These are phyloP conservation scores for Fusarium xylarioides DNA, from an alignment of 2,329 filamentous ascomycete species.

Conservation along the genomic window DNA sequence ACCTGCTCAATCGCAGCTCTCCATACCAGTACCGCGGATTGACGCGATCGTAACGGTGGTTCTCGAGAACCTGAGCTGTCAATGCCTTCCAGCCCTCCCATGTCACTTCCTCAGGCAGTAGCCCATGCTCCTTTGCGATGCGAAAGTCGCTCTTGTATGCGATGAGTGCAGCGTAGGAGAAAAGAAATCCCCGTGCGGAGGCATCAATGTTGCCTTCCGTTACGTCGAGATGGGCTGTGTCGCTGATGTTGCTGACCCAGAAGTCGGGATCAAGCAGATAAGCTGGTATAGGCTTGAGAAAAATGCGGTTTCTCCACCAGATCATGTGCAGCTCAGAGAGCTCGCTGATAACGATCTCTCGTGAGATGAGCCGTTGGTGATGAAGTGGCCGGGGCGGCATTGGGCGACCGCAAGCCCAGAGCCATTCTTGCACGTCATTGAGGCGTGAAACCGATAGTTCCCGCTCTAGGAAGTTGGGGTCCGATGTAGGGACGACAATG, in stretches of 20 bases:
- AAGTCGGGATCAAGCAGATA: slow-evolving; percentile 51
- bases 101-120: slow-evolving; percentile 48
- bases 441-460: slow-evolving; percentile 30
- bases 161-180: slow-evolving; percentile 50
- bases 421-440: slow-evolving; percentile 26
- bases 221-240: slow-evolving; percentile 21
- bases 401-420: slow-evolving; percentile 38
- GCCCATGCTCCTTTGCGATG: slow-evolving; percentile 46
- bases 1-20: slow-evolving; percentile 52
- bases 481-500: slow-evolving; percentile 18
- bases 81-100: slow-evolving; percentile 52
- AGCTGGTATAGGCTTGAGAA: slow-evolving; percentile 52
- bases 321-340: slow-evolving; percentile 51
- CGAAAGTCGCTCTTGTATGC: slow-evolving; percentile 50
- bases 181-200: slow-evolving; percentile 51
- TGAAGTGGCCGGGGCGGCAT: slow-evolving; percentile 52
- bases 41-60: slow-evolving; percentile 45
- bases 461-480: slow-evolving; percentile 26
- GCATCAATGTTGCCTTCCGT: slow-evolving; percentile 17
- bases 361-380: slow-evolving; percentile 46
- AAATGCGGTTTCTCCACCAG: slow-evolving; percentile 51
- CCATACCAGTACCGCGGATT: slow-evolving; percentile 52
- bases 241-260: slow-evolving; percentile 46
- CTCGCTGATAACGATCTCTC: slow-evolving; percentile 50
- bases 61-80: slow-evolving; percentile 38